phyloP scores from a whole-genome alignment of 2,329 filamentous ascomycete genomes.

The Celoporthe dispersa region DNA sequence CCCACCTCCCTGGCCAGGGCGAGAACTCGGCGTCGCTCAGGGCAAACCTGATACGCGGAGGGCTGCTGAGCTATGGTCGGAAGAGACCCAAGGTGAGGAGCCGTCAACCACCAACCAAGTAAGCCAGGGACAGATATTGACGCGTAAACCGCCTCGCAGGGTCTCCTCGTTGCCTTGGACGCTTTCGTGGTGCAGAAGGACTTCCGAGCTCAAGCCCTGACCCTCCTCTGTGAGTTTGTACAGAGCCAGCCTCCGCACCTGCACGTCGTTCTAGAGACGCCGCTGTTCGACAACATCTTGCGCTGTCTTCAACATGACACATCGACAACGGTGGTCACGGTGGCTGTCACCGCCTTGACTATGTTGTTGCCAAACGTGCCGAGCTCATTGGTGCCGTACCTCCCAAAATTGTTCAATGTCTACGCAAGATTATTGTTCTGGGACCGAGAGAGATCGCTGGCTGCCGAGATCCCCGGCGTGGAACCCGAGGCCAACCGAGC shows the following conservation, averaged over 20 bases:
- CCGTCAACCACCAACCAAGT: not conserved
- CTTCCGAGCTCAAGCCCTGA: conserved; percentile 66
- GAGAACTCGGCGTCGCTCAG: conserved; percentile 48
- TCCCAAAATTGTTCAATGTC: conserved; percentile 79
- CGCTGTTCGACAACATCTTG: conserved; percentile 72
- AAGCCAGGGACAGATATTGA: conserved; percentile 31
- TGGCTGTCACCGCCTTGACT: conserved; percentile 74
- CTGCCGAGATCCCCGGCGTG: conserved; percentile 45
- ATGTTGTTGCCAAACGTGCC: conserved; percentile 86
- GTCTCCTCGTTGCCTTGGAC: conserved; percentile 69
- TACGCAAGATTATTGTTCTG: conserved; percentile 82
- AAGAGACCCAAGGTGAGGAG: conserved; percentile 61
- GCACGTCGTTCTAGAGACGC: conserved; percentile 72
- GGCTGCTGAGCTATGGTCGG: conserved; percentile 66
- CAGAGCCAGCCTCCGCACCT: conserved; percentile 79
- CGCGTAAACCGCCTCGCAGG: conserved; percentile 45
- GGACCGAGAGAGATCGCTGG: conserved; percentile 59
- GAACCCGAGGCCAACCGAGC: conserved; percentile 68
- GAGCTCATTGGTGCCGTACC: conserved; percentile 67
- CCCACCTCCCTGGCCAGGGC: conserved; percentile 41
- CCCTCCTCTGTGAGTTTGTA: conserved; percentile 73
- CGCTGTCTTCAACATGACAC: conserved; percentile 78
- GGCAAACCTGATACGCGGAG: conserved; percentile 55
- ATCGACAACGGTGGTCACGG: conserved; percentile 75
- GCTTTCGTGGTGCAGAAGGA: conserved; percentile 67